Conservation (phyloP, 768 basidiomycete genomes). For the Lentinula lateritia region DNA sequence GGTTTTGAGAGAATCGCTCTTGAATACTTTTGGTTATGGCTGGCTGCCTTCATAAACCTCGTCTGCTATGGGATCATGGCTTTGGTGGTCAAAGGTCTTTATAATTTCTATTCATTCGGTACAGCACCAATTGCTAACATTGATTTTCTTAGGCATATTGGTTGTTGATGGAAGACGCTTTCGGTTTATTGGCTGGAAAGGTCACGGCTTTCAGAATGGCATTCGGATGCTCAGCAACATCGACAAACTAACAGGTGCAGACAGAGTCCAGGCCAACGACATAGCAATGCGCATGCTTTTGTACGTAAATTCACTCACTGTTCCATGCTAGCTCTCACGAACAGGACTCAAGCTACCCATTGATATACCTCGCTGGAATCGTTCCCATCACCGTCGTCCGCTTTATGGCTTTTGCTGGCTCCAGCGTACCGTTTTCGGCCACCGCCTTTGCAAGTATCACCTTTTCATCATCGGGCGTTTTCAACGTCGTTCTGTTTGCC, state of each 20-base stretch:
- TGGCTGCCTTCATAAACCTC: constrained; percentile 29
- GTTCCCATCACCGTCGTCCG: constrained; percentile 35
- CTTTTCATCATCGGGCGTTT: constrained; percentile 33
- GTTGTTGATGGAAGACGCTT: constrained; percentile 22
- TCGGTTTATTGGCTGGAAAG: constrained; percentile 8
- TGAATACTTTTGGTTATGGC: constrained; percentile 41
- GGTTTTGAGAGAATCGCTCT: constrained; percentile 28
- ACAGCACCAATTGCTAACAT: neutral
- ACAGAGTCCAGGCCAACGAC: constrained; percentile 3
- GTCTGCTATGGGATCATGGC: constrained; percentile 32
- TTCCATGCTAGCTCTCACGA: neutral
- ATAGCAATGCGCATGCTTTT: constrained; percentile 33
- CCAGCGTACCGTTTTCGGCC: constrained; percentile 27
- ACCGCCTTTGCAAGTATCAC: constrained; percentile 31
- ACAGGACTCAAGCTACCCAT: constrained; percentile 27
- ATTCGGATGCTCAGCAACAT: neutral
- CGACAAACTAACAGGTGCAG: neutral
- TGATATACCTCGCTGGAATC: constrained; percentile 31
- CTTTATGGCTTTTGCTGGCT: constrained; percentile 23
- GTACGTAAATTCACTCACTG: constrained; percentile 19
- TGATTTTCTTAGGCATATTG: constrained; percentile 14
- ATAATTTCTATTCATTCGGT: neutral
- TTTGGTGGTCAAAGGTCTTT: constrained; percentile 24
- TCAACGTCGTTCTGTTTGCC: constrained; percentile 33
- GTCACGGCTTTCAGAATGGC: neutral